Evolutionary conservation across 139 green algal genomes (phyloP), one percentile per base, ranked within the genome.

Genomic region (Eudorina sp.): DNA sequence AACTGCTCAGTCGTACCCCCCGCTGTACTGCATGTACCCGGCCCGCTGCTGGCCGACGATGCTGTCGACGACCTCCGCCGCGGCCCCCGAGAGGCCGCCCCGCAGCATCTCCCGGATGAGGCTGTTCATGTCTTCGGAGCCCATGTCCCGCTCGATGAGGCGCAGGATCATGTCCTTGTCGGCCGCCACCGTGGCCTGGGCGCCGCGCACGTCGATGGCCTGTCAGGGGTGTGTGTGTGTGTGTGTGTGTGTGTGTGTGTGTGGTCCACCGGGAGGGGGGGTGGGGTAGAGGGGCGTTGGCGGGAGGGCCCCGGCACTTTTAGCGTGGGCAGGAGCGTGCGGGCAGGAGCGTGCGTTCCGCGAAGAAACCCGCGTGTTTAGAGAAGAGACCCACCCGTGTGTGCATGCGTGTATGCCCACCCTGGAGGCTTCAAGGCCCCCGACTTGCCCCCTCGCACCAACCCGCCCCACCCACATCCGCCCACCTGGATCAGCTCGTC

Each of bases 161-260:
- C n/a, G 29, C 62, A 72, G 16, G 62, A 72, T 72, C 62, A 72
- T 72, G 62, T 72, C 62, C 8, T 25, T 40, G 62, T 72, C 62
- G 62, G 13, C 19, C 4, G 62, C 7, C 62, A 72, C 62, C 6
- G 62, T 72, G 7, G 62, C 62, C 62, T 14, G 5, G 8, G 62
- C 62, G 29, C 43, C 29, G 5, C n/a, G 62, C 23, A 72, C 62
- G 18, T 72, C 62, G 29, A 72, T 43, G 29, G 62, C 62, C 62
- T 72, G 62, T 16, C 27, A 31, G 58, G 16, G 58, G n/a, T 29
- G 58, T 68, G 58, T 21, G 6, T 14, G 9, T 29, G 29, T 19
- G 19, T 18, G 55, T 29, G 55, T 13, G 23, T 29, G 55, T 18
- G 21, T 18, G 55, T 68, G 55, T 5, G 23, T 13, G 55, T 68